Evolutionary conservation across 2,329 filamentous ascomycete species (phyloP).

Genomic region (Fusarium decemcellulare): DNA sequence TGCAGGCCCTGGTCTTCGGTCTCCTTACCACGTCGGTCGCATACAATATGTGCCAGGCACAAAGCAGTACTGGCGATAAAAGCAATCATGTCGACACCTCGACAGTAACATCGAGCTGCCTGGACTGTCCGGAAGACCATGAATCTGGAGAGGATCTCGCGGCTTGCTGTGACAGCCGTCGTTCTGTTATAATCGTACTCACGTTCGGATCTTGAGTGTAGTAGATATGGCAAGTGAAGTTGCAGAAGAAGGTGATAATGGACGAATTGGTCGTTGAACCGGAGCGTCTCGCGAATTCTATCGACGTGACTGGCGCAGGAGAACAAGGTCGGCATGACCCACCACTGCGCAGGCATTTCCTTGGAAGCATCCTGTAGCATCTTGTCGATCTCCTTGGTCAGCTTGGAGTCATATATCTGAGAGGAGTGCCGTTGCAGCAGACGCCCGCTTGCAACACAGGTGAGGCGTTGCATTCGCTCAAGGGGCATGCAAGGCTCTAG

Average conservation of each 20-base stretch:
- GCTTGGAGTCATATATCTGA: slow-evolving; percentile 37
- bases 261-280: slow-evolving; percentile 62
- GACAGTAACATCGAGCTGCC: slow-evolving; percentile 56
- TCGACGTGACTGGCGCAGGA: slow-evolving; percentile 27
- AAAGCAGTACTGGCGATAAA: slow-evolving; percentile 65
- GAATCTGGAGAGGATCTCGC: slow-evolving; percentile 64
- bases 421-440: slow-evolving; percentile 63
- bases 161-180: slow-evolving; percentile 61
- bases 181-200: slow-evolving; percentile 62
- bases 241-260: slow-evolving; percentile 66
- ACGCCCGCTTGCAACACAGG: slow-evolving; percentile 57
- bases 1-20: slow-evolving; percentile 33
- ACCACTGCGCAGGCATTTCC: slow-evolving; percentile 62
- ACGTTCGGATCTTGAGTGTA: slow-evolving; percentile 53
- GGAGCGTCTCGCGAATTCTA: slow-evolving; percentile 47
- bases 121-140: slow-evolving; percentile 59
- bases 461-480: slow-evolving; percentile 61
- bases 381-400: slow-evolving; percentile 59
- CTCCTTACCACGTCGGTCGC: slow-evolving; percentile 39
- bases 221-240: slow-evolving; percentile 68
- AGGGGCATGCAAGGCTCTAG: slow-evolving; percentile 51
- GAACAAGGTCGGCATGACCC: slow-evolving; percentile 54
- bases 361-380: slow-evolving; percentile 61
- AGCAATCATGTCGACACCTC: slow-evolving; percentile 64
- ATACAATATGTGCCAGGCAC: slow-evolving; percentile 62